Evolutionary conservation across 2,329 filamentous ascomycete species (phyloP).

Genomic region (Botrytis medusae): DNA sequence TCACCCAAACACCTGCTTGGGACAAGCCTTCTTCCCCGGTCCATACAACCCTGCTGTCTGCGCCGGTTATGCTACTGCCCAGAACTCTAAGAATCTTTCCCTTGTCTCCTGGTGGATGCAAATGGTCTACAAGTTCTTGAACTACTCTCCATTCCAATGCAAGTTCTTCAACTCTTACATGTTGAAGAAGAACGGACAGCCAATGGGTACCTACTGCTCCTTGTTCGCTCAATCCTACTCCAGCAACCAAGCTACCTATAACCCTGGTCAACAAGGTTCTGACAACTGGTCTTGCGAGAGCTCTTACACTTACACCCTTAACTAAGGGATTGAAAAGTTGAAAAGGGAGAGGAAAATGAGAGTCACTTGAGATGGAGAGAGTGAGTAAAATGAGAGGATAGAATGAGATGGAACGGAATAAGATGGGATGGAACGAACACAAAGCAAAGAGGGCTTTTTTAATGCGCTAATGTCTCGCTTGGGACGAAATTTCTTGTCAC

Average conservation of each 20-base stretch:
- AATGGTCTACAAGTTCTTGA: slow-evolving; percentile 2
- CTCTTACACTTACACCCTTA: slow-evolving; percentile 8
- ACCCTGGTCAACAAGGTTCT: neutral
- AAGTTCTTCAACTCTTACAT: slow-evolving; percentile 44
- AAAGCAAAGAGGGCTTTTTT: neutral
- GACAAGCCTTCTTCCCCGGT: slow-evolving; percentile 30
- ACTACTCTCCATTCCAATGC: slow-evolving; percentile 27
- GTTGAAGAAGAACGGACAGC: slow-evolving; percentile 41
- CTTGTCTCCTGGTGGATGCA: slow-evolving; percentile 12
- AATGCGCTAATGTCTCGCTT: slow-evolving; percentile 4
- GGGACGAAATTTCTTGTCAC: slow-evolving; percentile 5
- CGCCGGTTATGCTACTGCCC: slow-evolving; percentile 24
- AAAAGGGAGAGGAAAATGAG: neutral
- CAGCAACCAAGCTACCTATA: neutral
- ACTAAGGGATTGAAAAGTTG: neutral
- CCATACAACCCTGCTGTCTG: slow-evolving; percentile 30
- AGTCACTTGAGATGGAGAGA: neutral
- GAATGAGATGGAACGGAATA: neutral
- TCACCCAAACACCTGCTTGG: slow-evolving; percentile 29
- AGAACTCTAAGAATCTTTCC: slow-evolving; percentile 25
- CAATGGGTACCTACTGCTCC: slow-evolving; percentile 43
- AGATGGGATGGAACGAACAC: neutral
- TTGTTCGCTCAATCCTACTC: slow-evolving; percentile 37
- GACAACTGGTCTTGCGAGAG: slow-evolving; percentile 10
- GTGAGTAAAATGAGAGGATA: neutral